phyloP scores from a whole-genome alignment of 2,329 filamentous ascomycete genomes.

The Colletotrichum gloeosporioides region DNA sequence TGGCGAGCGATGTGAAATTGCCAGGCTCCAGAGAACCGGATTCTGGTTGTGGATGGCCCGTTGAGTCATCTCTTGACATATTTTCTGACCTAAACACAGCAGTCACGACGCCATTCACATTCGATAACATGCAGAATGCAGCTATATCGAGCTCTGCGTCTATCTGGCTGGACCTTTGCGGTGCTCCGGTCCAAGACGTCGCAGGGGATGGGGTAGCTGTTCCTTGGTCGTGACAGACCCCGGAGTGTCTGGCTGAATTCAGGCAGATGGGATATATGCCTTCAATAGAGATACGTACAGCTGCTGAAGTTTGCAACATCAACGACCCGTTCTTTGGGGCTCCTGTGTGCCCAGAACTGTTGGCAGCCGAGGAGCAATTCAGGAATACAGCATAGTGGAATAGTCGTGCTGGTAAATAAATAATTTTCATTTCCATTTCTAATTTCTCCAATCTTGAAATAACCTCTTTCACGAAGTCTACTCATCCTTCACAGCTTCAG shows the following conservation, averaged over 20 bases:
- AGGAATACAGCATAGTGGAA: not conserved
- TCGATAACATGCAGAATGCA: not conserved
- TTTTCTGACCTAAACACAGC: not conserved
- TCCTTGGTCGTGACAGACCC: not conserved
- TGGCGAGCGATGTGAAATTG: not conserved
- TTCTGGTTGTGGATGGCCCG: not conserved
- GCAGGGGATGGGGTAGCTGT: not conserved
- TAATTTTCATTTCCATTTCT: not conserved
- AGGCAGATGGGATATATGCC: not conserved
- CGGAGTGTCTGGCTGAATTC: not conserved
- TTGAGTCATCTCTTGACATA: fast-evolving
- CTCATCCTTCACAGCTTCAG: not conserved
- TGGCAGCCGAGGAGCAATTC: not conserved
- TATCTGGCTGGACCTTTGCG: not conserved
- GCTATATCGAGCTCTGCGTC: not conserved
- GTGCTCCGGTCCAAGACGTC: not conserved
- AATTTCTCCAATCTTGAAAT: not conserved
- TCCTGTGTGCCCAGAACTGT: not conserved
- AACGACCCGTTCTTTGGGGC: not conserved
- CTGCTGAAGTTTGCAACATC: not conserved
- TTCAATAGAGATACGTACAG: not conserved
- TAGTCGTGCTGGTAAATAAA: not conserved
- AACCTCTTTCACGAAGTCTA: not conserved
- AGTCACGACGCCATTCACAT: not conserved
- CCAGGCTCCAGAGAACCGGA: not conserved